Evolutionary conservation across 2,329 filamentous ascomycete genomes (phyloP).

Genomic region (Colletotrichum eremochloae): DNA sequence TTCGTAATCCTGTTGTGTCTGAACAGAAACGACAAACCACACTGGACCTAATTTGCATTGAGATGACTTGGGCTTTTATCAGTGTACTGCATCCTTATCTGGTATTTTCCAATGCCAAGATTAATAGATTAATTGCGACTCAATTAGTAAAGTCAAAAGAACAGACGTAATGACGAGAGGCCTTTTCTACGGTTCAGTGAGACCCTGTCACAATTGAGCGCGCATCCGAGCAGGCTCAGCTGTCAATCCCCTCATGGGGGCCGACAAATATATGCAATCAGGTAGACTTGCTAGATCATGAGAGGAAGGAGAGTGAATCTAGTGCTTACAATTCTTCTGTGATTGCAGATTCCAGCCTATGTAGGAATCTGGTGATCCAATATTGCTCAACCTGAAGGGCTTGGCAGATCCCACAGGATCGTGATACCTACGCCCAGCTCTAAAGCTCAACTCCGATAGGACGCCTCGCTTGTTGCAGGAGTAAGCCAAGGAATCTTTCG

Average conservation of each 20-base stretch:
- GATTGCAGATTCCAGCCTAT: slow-evolving; percentile 4
- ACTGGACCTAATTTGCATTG: neutral
- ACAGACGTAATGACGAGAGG: neutral
- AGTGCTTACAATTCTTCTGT: no score
- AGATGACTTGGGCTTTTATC: neutral
- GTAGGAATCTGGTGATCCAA: slow-evolving; percentile 4
- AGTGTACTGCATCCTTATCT: neutral
- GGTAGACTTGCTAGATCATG: neutral
- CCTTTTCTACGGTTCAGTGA: neutral
- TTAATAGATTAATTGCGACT: neutral
- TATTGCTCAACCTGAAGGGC: neutral
- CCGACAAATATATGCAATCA: neutral
- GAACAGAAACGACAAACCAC: neutral
- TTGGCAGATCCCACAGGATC: slow-evolving; percentile 27
- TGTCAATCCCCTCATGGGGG: no score
- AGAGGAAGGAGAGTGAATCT: slow-evolving; percentile 4
- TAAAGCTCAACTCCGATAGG: slow-evolving; percentile 2
- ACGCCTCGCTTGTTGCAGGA: no score
- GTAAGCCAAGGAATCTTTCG: neutral
- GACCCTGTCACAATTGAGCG: neutral
- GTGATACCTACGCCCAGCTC: neutral
- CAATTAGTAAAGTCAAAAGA: no score
- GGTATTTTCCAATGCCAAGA: neutral
- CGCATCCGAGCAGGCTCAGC: no score
- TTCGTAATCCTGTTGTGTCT: neutral